These are phyloP conservation scores for Rhododendron molle DNA, from an alignment of 148 eudicot species.

Conservation along the genomic window DNA sequence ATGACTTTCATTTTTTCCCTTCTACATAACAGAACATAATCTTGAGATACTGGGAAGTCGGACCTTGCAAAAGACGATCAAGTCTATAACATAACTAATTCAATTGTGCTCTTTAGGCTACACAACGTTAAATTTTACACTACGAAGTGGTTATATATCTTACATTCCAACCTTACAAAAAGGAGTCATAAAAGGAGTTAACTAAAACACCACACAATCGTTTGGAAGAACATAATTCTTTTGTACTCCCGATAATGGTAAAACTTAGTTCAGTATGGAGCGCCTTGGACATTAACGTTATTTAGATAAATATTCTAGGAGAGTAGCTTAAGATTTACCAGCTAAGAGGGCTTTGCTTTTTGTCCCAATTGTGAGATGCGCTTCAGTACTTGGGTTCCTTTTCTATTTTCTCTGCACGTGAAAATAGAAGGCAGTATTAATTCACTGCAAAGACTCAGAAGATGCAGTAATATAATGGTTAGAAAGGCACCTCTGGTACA, in stretches of 20 bases:
- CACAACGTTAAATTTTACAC: neutral
- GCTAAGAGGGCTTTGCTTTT: slow-evolving; percentile 72
- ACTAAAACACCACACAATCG: neutral
- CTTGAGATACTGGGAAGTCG: neutral
- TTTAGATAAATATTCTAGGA: neutral
- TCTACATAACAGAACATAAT: neutral
- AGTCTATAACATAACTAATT: neutral
- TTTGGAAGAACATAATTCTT: neutral
- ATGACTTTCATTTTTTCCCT: neutral
- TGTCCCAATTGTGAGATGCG: slow-evolving; percentile 52
- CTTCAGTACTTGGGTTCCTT: slow-evolving; percentile 63
- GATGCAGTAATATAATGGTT: neutral
- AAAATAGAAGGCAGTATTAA: slow-evolving; percentile 3
- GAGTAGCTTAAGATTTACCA: slow-evolving; percentile 20
- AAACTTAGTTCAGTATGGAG: neutral
- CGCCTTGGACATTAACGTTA: neutral
- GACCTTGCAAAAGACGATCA: neutral
- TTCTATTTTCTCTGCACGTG: slow-evolving; percentile 65
- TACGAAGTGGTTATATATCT: neutral
- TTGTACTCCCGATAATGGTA: neutral
- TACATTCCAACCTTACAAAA: neutral
- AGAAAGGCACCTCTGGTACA: slow-evolving; percentile 64
- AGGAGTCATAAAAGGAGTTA: neutral
- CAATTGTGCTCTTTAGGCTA: neutral
- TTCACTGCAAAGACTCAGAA: neutral